Evolutionary conservation across 2,329 filamentous ascomycete genomes (phyloP), one percentile per base, ranked within the genome.

Genomic region (Alternaria triticina): DNA sequence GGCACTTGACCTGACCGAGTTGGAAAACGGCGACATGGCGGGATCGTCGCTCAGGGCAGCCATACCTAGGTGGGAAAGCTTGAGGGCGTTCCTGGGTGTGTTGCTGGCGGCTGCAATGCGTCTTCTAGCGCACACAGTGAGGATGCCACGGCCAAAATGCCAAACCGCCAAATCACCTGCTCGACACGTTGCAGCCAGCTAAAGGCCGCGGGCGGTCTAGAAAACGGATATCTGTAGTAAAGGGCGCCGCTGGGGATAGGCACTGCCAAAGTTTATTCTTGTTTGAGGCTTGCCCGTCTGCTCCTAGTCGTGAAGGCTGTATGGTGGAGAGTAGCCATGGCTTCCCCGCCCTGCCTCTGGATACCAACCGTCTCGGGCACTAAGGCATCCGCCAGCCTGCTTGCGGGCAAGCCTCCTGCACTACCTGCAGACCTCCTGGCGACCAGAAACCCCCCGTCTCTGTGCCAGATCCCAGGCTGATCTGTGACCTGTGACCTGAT

Each of bases 401-500:
- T 60, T 63, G 22, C 15, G 54, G 61, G 22, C 56, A 62, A 54
- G 63, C 43, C 52, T 52, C 47, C 66, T 68, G 70, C 67, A 57
- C 57, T 44, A 61, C 47, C 51, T 62, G 67, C 65, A 68, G 61
- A 65, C 58, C 67, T 69, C 69, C 69, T 67, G 70, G 69, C 66
- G 64, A 66, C 62, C 65, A 70, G 64, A 69, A 59, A 67, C 60
- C 67, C 62, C 62, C 64, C 55, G 68, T 64, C 51, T 59, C 50
- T 52, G 57, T 62, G 62, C 61, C 59, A 66, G 65, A 66, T 68
- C 68, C 44, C 56, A 59, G 58, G 57, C 51, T 57, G 59, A 62
- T 62, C 65, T 67, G 67, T 68, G 64, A 62, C 67, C 65, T 63
- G 66, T 67, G 62, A 65, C 64, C 65, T 65, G 68, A 68, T 69